Evolutionary conservation across 306 rosid genomes (phyloP).

Genomic region (Lathyrus tuberosus): DNA sequence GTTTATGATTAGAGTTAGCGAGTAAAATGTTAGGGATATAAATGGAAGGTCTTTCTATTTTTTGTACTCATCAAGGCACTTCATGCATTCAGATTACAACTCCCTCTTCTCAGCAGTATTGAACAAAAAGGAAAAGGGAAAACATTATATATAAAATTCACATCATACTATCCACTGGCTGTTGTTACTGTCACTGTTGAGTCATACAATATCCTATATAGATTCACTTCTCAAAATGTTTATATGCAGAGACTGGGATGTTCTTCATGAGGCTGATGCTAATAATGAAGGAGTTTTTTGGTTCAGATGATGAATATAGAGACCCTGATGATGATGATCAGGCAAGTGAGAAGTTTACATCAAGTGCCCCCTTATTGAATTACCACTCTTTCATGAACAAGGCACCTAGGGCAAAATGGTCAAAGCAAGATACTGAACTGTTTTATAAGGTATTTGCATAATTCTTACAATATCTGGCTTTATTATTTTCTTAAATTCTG

Average conservation of each 20-base stretch:
- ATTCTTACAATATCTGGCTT: constrained; percentile 18
- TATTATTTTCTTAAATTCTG: constrained; percentile 12
- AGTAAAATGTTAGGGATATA: background rate
- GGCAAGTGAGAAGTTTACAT: constrained; percentile 38
- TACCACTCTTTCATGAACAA: constrained; percentile 78
- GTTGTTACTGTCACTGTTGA: constrained; percentile 25
- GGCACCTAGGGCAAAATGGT: constrained; percentile 74
- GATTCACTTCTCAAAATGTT: constrained; percentile 37
- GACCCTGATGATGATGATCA: constrained; percentile 61
- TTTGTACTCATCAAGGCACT: constrained; percentile 1
- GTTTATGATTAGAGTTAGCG: background rate
- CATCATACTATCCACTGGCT: constrained; percentile 24
- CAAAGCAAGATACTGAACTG: constrained; percentile 75
- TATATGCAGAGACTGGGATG: constrained; percentile 50
- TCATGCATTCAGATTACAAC: background rate
- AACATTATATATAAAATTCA: constrained; percentile 14
- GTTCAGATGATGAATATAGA: constrained; percentile 54
- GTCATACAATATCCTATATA: constrained; percentile 8
- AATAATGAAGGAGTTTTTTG: constrained; percentile 47
- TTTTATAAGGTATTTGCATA: constrained; percentile 67
- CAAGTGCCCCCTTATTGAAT: constrained; percentile 50
- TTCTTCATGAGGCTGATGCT: constrained; percentile 43
- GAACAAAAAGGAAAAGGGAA: constrained; percentile 6
- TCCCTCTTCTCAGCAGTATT: constrained; percentile 13
- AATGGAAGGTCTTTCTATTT: background rate